phyloP scores from a whole-genome alignment of 1,139 yeast genomes.

The Zygosaccharomyces sapae region DNA sequence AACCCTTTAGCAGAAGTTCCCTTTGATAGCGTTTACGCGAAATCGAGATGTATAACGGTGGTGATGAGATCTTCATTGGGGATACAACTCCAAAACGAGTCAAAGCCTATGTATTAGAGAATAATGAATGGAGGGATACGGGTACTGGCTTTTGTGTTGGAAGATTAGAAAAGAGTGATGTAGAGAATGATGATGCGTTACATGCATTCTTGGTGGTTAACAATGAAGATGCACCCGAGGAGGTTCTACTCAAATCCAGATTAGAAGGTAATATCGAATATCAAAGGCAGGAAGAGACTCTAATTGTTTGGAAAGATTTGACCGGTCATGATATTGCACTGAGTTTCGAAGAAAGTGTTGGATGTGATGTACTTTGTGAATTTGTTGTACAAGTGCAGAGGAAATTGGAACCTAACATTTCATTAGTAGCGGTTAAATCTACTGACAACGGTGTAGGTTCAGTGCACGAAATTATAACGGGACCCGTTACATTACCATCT shows the following conservation, averaged over 20 bases:
- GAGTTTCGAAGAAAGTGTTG: constrained; percentile 88
- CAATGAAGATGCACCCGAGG: constrained; percentile 60
- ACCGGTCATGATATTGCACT: constrained; percentile 80
- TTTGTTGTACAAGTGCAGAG: constrained; percentile 69
- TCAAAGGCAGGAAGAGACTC: constrained; percentile 90
- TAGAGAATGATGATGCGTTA: constrained; percentile 12
- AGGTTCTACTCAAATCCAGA: constrained; percentile 58
- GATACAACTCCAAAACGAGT: constrained; percentile 62
- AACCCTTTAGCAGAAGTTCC: background rate
- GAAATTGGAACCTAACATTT: constrained; percentile 60
- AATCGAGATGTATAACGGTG: constrained; percentile 6
- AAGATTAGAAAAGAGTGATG: constrained; percentile 13
- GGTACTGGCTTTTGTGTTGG: constrained; percentile 93
- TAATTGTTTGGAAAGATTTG: constrained; percentile 88
- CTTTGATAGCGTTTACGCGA: constrained; percentile 3
- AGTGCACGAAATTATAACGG: constrained; percentile 62
- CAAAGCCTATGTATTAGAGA: constrained; percentile 76
- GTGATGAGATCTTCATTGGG: constrained; percentile 10
- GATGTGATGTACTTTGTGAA: constrained; percentile 80
- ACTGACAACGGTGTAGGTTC: constrained; percentile 46
- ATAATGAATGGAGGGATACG: constrained; percentile 84
- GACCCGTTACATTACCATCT: constrained; percentile 70
- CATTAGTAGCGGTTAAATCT: constrained; percentile 68
- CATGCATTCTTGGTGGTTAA: constrained; percentile 63
- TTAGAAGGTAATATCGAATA: constrained; percentile 76